phyloP scores from a whole-genome alignment of 352 stramenopile species.

The Pythium volutum region DNA sequence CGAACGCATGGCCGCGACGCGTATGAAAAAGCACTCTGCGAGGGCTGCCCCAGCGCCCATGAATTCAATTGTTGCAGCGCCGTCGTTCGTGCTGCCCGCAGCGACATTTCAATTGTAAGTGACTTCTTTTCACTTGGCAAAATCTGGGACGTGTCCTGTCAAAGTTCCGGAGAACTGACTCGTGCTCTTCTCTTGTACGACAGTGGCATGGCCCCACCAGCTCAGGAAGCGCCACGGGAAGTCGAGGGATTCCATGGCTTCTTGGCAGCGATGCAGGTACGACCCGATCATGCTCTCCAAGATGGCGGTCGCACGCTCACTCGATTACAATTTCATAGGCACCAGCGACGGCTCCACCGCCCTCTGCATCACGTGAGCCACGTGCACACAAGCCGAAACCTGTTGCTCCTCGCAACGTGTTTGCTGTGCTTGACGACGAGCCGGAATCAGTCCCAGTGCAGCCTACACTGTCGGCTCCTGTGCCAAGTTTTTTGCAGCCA shows the following conservation, averaged over 20 bases:
- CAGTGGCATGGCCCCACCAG: conserved; percentile 5
- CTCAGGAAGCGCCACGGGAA: conserved; percentile 31
- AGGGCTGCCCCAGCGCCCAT: conserved; percentile 16
- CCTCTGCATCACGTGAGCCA: conserved; percentile 4
- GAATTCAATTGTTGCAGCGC: conserved; percentile 38
- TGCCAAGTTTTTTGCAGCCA: conserved; percentile 53
- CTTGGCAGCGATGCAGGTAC: conserved; percentile 50
- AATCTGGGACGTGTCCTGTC: too few relatives aligned
- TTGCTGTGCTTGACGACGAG: conserved; percentile 54
- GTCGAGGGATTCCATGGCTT: conserved; percentile 73
- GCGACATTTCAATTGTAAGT: conserved; percentile 76
- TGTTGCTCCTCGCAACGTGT: conserved; percentile 52
- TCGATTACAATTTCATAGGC: not conserved
- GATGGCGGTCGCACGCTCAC: not conserved
- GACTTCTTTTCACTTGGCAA: not conserved
- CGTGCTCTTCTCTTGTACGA: not conserved
- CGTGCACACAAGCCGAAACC: conserved; percentile 28
- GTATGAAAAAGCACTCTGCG: conserved; percentile 30
- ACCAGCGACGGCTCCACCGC: conserved; percentile 11
- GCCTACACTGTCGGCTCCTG: conserved; percentile 11
- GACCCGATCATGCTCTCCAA: not conserved
- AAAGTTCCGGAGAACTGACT: not conserved
- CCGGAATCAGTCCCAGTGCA: conserved; percentile 27
- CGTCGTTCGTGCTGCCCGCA: conserved; percentile 58
- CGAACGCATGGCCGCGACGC: conserved; percentile 50